These are phyloP conservation scores for Gliomastix tumulicola DNA, from an alignment of 2,329 filamentous ascomycete genomes.

Conservation along the genomic window DNA sequence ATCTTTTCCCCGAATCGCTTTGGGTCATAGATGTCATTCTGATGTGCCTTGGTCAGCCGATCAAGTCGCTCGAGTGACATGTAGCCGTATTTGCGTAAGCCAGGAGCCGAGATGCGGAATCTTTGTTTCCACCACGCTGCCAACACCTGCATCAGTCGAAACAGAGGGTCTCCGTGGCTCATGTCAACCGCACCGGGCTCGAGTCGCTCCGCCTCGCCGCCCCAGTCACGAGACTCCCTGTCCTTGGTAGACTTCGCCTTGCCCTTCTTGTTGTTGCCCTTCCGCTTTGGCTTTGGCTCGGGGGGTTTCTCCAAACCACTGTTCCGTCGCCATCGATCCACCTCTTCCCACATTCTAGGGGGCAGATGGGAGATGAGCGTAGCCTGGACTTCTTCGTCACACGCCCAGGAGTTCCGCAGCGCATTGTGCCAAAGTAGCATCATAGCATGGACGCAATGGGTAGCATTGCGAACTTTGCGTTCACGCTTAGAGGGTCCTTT, in stretches of 20 bases:
- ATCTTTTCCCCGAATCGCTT: slow-evolving; percentile 72
- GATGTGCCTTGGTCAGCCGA: slow-evolving; percentile 64
- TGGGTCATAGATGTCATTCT: slow-evolving; percentile 52
- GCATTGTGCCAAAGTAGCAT: slow-evolving; percentile 85
- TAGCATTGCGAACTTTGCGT: slow-evolving; percentile 66
- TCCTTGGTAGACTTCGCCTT: slow-evolving; percentile 17
- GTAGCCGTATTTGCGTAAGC: slow-evolving; percentile 84
- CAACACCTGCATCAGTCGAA: slow-evolving; percentile 69
- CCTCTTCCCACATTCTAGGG: slow-evolving; percentile 59
- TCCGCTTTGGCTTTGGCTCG: slow-evolving; percentile 15
- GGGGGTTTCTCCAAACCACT: slow-evolving; percentile 52
- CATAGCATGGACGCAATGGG: slow-evolving; percentile 86
- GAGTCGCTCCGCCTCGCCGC: slow-evolving; percentile 57
- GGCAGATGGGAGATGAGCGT: slow-evolving; percentile 70
- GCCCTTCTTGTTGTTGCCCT: slow-evolving; percentile 18
- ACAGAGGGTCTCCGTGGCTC: slow-evolving; percentile 75
- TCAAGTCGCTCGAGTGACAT: slow-evolving; percentile 70
- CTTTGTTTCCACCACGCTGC: slow-evolving; percentile 81
- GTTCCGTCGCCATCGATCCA: slow-evolving; percentile 66
- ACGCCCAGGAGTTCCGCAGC: slow-evolving; percentile 76
- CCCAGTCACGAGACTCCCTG: slow-evolving; percentile 57
- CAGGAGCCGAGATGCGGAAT: slow-evolving; percentile 71
- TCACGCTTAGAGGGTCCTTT: slow-evolving; percentile 85
- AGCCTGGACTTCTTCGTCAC: slow-evolving; percentile 68
- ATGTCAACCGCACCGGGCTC: slow-evolving; percentile 68